phyloP scores from a whole-genome alignment of 495 filamentous ascomycete genomes.

The Neurospora sublineolata region DNA sequence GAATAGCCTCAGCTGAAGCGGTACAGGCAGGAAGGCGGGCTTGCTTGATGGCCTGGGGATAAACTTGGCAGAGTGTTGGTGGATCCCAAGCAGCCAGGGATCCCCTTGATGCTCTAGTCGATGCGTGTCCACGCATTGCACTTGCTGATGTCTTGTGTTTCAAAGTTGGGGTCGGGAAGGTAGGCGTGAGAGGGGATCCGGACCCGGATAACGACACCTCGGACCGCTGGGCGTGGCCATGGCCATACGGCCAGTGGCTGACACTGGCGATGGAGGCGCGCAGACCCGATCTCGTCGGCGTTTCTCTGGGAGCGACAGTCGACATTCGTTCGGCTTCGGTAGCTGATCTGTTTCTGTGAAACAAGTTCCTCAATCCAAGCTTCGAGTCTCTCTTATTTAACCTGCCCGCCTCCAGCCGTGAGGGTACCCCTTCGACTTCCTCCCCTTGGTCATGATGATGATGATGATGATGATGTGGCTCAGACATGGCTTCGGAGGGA shows the following conservation, averaged over 20 bases:
- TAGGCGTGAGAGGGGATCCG: not conserved
- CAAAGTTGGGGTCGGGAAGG: constrained; percentile 10
- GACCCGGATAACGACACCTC: constrained; percentile 23
- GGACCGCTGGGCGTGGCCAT: constrained; percentile 21
- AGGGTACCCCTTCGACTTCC: constrained; percentile 14
- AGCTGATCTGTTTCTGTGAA: constrained; percentile 26
- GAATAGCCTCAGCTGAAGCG: constrained; percentile 44
- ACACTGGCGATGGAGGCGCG: constrained; percentile 34
- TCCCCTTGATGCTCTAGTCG: constrained; percentile 7
- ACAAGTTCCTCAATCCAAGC: constrained; percentile 38
- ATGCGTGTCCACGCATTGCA: constrained; percentile 13
- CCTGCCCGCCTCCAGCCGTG: constrained; percentile 17
- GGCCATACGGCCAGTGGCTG: constrained; percentile 29
- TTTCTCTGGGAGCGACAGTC: constrained; percentile 10
- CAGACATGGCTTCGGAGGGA: not conserved
- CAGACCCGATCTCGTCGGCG: constrained; percentile 20
- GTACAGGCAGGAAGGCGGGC: constrained; percentile 41
- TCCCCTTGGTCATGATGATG: not conserved
- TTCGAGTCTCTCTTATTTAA: constrained; percentile 34
- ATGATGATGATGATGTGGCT: not conserved
- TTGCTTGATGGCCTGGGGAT: constrained; percentile 62
- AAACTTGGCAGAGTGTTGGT: constrained; percentile 83
- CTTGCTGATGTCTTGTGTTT: constrained; percentile 29
- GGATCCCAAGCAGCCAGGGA: constrained; percentile 50
- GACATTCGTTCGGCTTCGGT: constrained; percentile 12